phyloP scores from a whole-genome alignment of 1,139 yeast species.

The Pichia sp. region DNA sequence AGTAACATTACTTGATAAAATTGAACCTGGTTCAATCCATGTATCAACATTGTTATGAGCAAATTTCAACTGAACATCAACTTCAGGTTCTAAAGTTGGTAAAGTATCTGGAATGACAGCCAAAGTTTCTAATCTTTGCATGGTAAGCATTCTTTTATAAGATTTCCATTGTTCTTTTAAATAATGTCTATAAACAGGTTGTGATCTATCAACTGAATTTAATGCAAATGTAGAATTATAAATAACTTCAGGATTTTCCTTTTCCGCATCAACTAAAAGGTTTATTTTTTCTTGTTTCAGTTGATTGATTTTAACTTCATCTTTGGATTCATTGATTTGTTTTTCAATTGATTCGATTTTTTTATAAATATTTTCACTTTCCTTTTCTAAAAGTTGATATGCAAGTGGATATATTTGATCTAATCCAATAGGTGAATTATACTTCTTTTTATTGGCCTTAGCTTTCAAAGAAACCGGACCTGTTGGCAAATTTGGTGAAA shows the following conservation, averaged over 20 bases:
- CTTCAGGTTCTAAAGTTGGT: slow-evolving; percentile 82
- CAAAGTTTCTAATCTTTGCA: slow-evolving; percentile 87
- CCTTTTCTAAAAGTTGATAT: slow-evolving; percentile 49
- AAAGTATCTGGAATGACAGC: slow-evolving; percentile 88
- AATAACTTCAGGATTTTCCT: slow-evolving; percentile 73
- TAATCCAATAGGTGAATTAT: slow-evolving; percentile 62
- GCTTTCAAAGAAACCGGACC: slow-evolving; percentile 47
- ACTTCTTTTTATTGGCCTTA: slow-evolving; percentile 40
- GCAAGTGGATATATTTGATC: slow-evolving; percentile 70
- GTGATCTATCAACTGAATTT: slow-evolving; percentile 52
- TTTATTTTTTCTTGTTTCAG: slow-evolving; percentile 17
- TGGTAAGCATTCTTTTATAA: slow-evolving; percentile 59
- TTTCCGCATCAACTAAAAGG: slow-evolving; percentile 50
- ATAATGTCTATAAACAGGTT: slow-evolving; percentile 72
- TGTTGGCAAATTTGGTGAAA: slow-evolving; percentile 33
- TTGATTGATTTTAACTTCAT: slow-evolving; percentile 12
- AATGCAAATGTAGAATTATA: slow-evolving; percentile 51
- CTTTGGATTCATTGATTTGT: slow-evolving; percentile 18
- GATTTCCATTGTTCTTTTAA: slow-evolving; percentile 68
- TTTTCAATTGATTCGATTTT: slow-evolving; percentile 28
- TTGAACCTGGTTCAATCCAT: slow-evolving; percentile 75
- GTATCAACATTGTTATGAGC: slow-evolving; percentile 56
- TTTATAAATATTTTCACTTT: slow-evolving; percentile 32
- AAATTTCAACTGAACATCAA: slow-evolving; percentile 69
- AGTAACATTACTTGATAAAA: slow-evolving; percentile 68